Evolutionary conservation across 169 alveolate species (phyloP).

Genomic region (Plasmodium vivax): DNA sequence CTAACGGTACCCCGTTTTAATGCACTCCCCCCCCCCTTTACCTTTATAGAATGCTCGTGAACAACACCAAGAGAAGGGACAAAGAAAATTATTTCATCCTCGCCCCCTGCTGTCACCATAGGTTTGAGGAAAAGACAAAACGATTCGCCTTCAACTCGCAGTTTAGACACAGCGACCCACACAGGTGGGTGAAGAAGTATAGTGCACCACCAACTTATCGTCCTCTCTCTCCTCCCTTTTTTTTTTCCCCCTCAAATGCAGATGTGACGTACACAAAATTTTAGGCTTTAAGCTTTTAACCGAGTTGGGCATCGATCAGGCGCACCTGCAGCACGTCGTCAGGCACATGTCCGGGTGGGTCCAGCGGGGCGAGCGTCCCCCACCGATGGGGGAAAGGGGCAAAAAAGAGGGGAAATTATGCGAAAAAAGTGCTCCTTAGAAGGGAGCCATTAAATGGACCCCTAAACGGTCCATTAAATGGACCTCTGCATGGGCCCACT

Average conservation of each 20-base stretch:
- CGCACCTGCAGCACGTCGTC: constrained; percentile 10
- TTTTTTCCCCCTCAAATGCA: background rate
- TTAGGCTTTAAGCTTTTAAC: constrained; percentile 17
- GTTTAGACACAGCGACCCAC: background rate
- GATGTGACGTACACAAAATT: constrained; percentile 37
- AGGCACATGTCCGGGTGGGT: constrained; percentile 49
- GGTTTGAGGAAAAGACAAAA: background rate
- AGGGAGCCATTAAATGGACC: background rate
- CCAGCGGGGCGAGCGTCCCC: background rate
- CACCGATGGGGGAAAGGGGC: background rate
- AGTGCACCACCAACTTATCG: background rate
- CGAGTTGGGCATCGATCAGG: constrained; percentile 2
- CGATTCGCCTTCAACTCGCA: background rate
- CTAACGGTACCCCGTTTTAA: background rate
- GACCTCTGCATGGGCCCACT: too few species aligned
- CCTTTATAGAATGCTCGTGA: constrained; percentile 17
- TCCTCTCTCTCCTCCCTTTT: background rate
- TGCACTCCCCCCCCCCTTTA: background rate
- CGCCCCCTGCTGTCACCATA: constrained; percentile 53
- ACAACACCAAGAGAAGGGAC: background rate
- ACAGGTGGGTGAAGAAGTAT: background rate
- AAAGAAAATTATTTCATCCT: constrained; percentile 33
- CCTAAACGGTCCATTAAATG: background rate
- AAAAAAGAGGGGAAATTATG: background rate
- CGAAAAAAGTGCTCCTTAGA: background rate